A percentile compares a stretch with the other conserved stretches of the same genome.
Conservation (phyloP, 345 rosid species). For the Acer negundo region DNA sequence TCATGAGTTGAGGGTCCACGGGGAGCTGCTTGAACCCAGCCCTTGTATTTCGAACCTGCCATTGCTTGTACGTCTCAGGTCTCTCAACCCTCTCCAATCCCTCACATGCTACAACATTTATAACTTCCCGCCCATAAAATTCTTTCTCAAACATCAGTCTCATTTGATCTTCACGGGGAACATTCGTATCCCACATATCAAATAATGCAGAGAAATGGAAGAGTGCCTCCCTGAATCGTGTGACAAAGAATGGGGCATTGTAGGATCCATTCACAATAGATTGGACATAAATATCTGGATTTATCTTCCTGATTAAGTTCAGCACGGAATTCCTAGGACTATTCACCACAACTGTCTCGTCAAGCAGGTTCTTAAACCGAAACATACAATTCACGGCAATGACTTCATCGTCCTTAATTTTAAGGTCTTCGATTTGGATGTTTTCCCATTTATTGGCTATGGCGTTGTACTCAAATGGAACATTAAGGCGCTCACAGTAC, state of each 20-base stretch:
- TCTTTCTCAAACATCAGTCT: slow-evolving; percentile 71
- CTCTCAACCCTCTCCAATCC: slow-evolving; percentile 77
- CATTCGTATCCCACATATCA: slow-evolving; percentile 55
- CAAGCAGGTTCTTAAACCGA: slow-evolving; percentile 65
- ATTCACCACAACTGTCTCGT: slow-evolving; percentile 57
- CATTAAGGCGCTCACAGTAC: slow-evolving; percentile 59
- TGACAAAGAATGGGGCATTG: slow-evolving; percentile 70
- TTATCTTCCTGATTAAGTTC: slow-evolving; percentile 54
- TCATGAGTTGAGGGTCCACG: slow-evolving; percentile 42
- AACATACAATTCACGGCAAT: slow-evolving; percentile 61
- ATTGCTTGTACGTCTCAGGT: slow-evolving; percentile 83
- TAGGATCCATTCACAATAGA: slow-evolving; percentile 55
- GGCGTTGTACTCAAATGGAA: slow-evolving; percentile 77
- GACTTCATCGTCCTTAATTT: slow-evolving; percentile 47
- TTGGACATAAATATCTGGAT: slow-evolving; percentile 53
- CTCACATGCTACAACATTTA: slow-evolving; percentile 76
- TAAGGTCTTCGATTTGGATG: slow-evolving; percentile 59
- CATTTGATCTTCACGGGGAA: slow-evolving; percentile 44
- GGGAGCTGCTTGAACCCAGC: slow-evolving; percentile 75
- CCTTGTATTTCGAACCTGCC: slow-evolving; percentile 58
- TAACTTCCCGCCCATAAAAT: slow-evolving; percentile 58
- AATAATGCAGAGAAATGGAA: slow-evolving; percentile 72
- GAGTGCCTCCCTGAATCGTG: slow-evolving; percentile 76
- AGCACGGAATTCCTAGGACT: slow-evolving; percentile 67
- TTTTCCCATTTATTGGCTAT: slow-evolving; percentile 80